Conservation (phyloP, 345 rosid species). For the Gossypium mustelinum region DNA sequence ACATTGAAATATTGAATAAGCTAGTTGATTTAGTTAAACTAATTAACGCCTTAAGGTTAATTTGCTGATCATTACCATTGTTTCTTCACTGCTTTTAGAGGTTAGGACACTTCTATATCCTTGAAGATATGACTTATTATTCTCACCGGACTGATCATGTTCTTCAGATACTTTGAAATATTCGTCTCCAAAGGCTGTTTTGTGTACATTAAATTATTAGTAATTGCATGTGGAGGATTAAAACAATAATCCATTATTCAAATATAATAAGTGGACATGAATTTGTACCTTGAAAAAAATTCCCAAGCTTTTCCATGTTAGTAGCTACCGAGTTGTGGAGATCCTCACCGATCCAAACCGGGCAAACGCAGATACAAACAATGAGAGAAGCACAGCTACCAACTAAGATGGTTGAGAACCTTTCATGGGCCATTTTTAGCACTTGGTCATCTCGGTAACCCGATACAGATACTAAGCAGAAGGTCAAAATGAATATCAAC, state of each 20-base stretch:
- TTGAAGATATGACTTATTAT: constrained; percentile 14
- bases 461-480: constrained; percentile 31
- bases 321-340: constrained; percentile 22
- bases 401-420: constrained; percentile 28
- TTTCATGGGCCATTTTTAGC: constrained; percentile 18
- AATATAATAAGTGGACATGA: neutral
- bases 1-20: neutral
- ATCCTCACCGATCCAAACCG: constrained; percentile 28
- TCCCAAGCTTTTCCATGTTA: constrained; percentile 28
- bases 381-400: constrained; percentile 21
- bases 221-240: neutral
- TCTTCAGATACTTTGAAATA: constrained; percentile 9
- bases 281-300: constrained; percentile 25
- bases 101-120: constrained; percentile 30
- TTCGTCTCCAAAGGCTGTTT: constrained; percentile 26
- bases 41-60: neutral
- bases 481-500: constrained; percentile 39
- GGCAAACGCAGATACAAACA: constrained; percentile 22
- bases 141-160: neutral
- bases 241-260: neutral
- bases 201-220: neutral
- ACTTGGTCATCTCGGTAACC: constrained; percentile 22
- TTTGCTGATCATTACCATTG: constrained; percentile 19
- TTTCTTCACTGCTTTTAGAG: constrained; percentile 35
- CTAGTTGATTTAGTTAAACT: neutral